Evolutionary conservation across 2,329 filamentous ascomycete species (phyloP).

Genomic region (Fusarium sp.): DNA sequence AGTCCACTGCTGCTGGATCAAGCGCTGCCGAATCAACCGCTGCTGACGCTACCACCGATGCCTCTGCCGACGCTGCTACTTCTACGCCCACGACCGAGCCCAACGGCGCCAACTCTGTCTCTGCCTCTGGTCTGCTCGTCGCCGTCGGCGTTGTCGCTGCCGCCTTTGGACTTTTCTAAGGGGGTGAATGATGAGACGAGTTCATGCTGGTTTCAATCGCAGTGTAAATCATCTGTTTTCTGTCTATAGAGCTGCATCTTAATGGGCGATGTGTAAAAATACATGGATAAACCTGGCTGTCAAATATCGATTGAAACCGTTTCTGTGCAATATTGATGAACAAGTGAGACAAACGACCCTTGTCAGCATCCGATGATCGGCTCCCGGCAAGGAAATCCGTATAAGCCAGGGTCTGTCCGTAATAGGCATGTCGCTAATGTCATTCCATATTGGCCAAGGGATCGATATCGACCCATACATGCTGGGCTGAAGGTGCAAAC

Average conservation of each 20-base stretch:
- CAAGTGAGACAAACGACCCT: neutral
- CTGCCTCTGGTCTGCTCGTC: neutral
- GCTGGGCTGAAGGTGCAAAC: neutral
- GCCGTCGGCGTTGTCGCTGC: constrained; percentile 5
- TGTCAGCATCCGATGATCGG: neutral
- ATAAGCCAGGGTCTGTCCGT: neutral
- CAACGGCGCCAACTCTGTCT: constrained; percentile 10
- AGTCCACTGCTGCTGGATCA: neutral
- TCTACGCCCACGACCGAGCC: constrained; percentile 1
- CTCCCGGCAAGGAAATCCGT: neutral
- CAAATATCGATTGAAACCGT: neutral
- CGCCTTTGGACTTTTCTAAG: constrained; percentile 25
- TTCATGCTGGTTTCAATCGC: neutral
- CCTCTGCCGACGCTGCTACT: neutral
- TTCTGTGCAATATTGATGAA: neutral
- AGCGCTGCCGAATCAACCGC: neutral
- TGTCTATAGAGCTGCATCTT: neutral
- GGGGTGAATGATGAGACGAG: neutral
- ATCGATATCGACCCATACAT: neutral
- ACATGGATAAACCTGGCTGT: neutral
- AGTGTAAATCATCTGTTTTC: neutral
- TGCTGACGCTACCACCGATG: neutral
- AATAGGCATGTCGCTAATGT: neutral
- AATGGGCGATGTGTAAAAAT: neutral
- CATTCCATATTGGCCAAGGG: neutral